Conservation (phyloP, 441 rosid species). For the Lepidium campestre region DNA sequence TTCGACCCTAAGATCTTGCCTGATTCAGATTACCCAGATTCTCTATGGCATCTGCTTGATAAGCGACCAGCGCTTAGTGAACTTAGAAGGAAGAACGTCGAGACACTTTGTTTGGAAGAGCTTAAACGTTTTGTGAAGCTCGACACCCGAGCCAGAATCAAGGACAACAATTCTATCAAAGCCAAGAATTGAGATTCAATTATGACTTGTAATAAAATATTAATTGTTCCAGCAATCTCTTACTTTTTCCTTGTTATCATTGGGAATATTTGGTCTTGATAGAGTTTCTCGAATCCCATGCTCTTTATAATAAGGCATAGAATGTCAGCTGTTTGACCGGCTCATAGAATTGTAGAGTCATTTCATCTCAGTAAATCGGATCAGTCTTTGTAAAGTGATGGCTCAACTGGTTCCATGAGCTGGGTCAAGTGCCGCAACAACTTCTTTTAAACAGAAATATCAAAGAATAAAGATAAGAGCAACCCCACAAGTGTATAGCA, state of each 20-base stretch:
- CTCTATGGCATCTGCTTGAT: slow-evolving; percentile 64
- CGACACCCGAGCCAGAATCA: slow-evolving; percentile 63
- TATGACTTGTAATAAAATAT: background rate
- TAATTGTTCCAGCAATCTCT: background rate
- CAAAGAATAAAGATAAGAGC: background rate
- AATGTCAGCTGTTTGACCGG: background rate
- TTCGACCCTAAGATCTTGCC: slow-evolving; percentile 63
- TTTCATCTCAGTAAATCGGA: background rate
- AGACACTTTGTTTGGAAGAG: slow-evolving; percentile 59
- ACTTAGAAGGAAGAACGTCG: slow-evolving; percentile 40
- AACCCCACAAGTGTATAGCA: background rate
- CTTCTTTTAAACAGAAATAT: background rate
- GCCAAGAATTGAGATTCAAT: slow-evolving; percentile 54
- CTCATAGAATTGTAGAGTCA: background rate
- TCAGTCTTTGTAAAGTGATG: background rate
- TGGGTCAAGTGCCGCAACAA: background rate
- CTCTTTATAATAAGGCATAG: background rate
- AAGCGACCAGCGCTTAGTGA: slow-evolving; percentile 70
- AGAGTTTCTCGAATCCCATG: background rate
- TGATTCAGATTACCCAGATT: slow-evolving; percentile 70
- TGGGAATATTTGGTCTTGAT: background rate
- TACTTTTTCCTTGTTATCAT: background rate
- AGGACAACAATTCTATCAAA: slow-evolving; percentile 60
- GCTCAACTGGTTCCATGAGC: background rate
- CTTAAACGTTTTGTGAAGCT: slow-evolving; percentile 75